Evolutionary conservation across 768 basidiomycete species (phyloP).

Genomic region (Russula sp.): DNA sequence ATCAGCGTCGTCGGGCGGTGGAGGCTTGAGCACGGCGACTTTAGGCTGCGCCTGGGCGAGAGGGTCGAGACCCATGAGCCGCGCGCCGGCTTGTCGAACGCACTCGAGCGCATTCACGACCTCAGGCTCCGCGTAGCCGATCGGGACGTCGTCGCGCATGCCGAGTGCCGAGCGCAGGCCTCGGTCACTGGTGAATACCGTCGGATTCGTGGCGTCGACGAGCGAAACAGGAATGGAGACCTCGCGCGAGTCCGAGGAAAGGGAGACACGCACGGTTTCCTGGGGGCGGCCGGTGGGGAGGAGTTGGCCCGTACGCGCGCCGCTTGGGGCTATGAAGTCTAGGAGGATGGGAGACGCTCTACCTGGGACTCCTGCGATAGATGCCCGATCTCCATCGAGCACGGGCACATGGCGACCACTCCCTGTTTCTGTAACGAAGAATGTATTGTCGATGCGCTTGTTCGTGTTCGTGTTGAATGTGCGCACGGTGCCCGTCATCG

Average conservation of each 20-base stretch:
- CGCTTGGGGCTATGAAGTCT: constrained; percentile 59
- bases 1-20: constrained; percentile 28
- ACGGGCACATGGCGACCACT: constrained; percentile 27
- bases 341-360: constrained; percentile 56
- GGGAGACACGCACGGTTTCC: constrained; percentile 36
- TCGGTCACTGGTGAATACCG: constrained; percentile 47
- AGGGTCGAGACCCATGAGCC: constrained; percentile 57
- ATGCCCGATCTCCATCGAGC: constrained; percentile 41
- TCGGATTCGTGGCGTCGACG: constrained; percentile 71
- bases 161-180: constrained; percentile 38
- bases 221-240: constrained; percentile 38
- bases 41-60: constrained; percentile 61
- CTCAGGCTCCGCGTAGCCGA: constrained; percentile 21
- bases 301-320: constrained; percentile 63
- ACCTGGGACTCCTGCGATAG: constrained; percentile 64
- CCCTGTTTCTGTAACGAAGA: constrained; percentile 37
- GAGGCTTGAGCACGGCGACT: constrained; percentile 46
- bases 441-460: constrained; percentile 62
- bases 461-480: constrained; percentile 67
- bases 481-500: constrained; percentile 37
- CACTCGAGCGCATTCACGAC: constrained; percentile 37
- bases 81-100: constrained; percentile 49
- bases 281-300: constrained; percentile 51
- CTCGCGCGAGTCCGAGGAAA: constrained; percentile 18
- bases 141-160: constrained; percentile 22